Evolutionary conservation across 805 yeast species (phyloP), one percentile per base, ranked within the genome.

Genomic region (Wickerhamiella spandovensis): DNA sequence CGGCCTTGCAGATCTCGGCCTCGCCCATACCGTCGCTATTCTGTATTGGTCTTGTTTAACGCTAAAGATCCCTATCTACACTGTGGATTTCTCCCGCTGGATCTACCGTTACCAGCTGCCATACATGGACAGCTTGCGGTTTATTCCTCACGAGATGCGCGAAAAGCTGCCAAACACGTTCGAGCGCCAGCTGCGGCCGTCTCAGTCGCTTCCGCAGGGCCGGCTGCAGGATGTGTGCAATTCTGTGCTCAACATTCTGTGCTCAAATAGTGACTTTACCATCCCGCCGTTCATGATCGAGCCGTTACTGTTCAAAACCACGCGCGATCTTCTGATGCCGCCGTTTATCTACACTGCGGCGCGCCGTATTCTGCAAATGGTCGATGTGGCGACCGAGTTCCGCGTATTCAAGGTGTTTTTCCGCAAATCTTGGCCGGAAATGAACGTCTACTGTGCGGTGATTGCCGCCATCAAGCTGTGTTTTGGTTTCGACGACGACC

Each of bases 311-410:
- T 65, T 76, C 49, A 67, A 68, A 50, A 51, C 71, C 1, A 63
- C 73, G 3, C 61, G 69, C 3, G 74, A 74, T 43, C 55, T 74
- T 43, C 60, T 74, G 15, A 55, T 80, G 5, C 77, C 88, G 1
- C 69, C 79, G 2, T 75, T 74, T 39, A 57, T 81, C 2, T 72
- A 73, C 23, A 49, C 60, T 0, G 62, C 71, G 25, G 67, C 70
- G 10, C 57, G 60, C 21, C 62, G 61, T 5, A 46, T 64, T 2
- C 52, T 73, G 4, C 15, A 4, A 4, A n/a, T 22, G 3, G 8
- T 46, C 15, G 35, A 37, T 20, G 24, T 18, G n/a, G 10, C 39
- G 12, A 3, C 8, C 24, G 45, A 24, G 10, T 24, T 43, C 6
- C 13, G 32, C 17, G 32, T 23, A 4, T 21, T 10, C n/a, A 43